Percentiles rank a stretch among this genome's conserved stretches.
phyloP scores from a whole-genome alignment of 2,329 filamentous ascomycete genomes.

The Pyrenophora graminea region DNA sequence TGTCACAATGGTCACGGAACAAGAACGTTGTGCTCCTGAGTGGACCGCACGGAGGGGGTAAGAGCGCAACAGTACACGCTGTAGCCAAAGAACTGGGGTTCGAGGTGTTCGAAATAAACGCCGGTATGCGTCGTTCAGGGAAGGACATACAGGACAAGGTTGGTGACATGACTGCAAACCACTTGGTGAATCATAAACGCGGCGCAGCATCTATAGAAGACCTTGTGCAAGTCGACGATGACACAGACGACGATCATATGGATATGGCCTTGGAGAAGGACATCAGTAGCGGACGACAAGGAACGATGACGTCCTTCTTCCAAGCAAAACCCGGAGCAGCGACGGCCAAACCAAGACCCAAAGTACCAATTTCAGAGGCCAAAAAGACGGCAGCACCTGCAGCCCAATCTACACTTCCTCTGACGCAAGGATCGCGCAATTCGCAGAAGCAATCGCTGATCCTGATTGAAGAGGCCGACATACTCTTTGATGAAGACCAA shows the following conservation, averaged over 20 bases:
- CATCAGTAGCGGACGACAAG: conserved; percentile 71
- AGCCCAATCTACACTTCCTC: conserved; percentile 29
- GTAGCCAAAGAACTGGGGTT: conserved; percentile 90
- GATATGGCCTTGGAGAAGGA: conserved; percentile 59
- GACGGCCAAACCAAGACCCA: conserved; percentile 25
- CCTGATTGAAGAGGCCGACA: conserved; percentile 88
- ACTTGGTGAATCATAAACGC: conserved; percentile 69
- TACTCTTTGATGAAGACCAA: conserved; percentile 93
- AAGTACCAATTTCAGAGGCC: conserved; percentile 15
- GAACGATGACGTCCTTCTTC: conserved; percentile 82
- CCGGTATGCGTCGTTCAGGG: conserved; percentile 79
- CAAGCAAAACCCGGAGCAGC: conserved; percentile 48
- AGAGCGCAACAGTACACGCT: conserved; percentile 90
- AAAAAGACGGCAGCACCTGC: conserved; percentile 18
- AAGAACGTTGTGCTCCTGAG: conserved; percentile 85
- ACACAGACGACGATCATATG: conserved; percentile 45
- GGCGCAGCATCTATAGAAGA: conserved; percentile 32
- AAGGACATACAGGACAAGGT: conserved; percentile 90
- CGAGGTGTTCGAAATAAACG: conserved; percentile 93
- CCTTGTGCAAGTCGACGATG: conserved; percentile 14
- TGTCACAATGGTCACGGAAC: conserved; percentile 42
- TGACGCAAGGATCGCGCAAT: conserved; percentile 37
- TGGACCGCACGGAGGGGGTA: conserved; percentile 87
- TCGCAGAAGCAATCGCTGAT: conserved; percentile 91
- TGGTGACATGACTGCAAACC: conserved; percentile 95